Base-by-base conservation (phyloP, 2,329 filamentous ascomycete genomes). In the Aspergillus fumigatiaffinis region DNA sequence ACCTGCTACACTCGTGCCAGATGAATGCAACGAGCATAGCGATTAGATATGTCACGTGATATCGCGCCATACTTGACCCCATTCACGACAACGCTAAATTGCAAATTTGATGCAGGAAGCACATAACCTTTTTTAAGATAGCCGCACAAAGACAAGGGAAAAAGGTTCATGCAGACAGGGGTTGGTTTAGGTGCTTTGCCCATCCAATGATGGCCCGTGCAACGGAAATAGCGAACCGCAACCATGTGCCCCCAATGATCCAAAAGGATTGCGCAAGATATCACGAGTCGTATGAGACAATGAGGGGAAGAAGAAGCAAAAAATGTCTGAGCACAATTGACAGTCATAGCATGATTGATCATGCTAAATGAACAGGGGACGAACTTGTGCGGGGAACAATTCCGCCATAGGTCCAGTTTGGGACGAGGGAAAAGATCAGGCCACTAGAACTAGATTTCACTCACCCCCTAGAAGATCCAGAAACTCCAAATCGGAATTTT, bases 401-500 rank as follows among this genome's bases (percentile, higher is more conserved):
- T 9, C 6, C 32, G 46, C 46, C 29, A 23, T 17, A 53, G 12
- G 25, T 54, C 52, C 58, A 57, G 52, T 46, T 54, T 23, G 48
- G n/a, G 10, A 38, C 7, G 42, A 50, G 49, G n/a, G 21, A 38
- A 35, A 48, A 21, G 29, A 32, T 7, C 10, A 20, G 29, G 20
- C 12, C 44, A 29, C 52, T 29, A 55, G 17, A 49, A 21, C n/a
- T 60, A 42, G 61, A 42, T 41, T 25, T 25, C 44, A 73, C 75
- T 73, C 66, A 78, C 76, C 73, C 66, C 72, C 71, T 38, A 78
- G 60, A 47, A 77, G 70, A 55, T 76, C 72, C 67, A 77, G 58
- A 46, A 76, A 77, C 41, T 77, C 73, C 63, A 76, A 66, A 52
- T 74, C 71, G 26, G 64, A 53, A 48, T 68, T 64, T 4, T 26